Base-by-base conservation (phyloP, 495 filamentous ascomycete genomes). In the Glarea lozoyensis region DNA sequence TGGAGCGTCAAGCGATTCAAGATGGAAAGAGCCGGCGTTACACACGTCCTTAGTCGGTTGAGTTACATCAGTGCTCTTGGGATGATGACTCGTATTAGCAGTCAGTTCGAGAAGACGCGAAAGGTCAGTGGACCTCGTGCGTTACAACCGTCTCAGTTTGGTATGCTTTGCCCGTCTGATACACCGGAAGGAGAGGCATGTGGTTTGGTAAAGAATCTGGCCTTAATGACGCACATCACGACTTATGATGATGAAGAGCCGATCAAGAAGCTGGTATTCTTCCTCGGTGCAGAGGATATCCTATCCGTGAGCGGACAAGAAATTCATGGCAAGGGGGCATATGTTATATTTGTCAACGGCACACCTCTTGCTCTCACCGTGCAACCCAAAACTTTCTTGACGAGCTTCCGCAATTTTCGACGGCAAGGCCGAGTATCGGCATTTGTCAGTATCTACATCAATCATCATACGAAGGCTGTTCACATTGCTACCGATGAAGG, bases 11-110 rank as follows among this genome's bases (percentile, higher is more conserved):
- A 92, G 60, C 86, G 93, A 59, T 97, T 97, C 68, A 86, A 87
- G 61, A 99, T 97, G 92, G 89, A 95, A 56, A 75, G 92, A 60
- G 92, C 92, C 16, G 92, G 92, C 54, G 88, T 99, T 9, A 94
- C 92, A 2, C 92, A 99, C 61, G 88, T 99, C 42, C 70, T 99
- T 13, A 96, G 89, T 65, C 78, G 92, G 32, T 67, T 97, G 34
- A 96, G 88, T 60, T 99, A 95, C 56, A 95, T 97, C 64, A 86
- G 84, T 52, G 93, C 93, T 10, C 73, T 99, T n/a, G 93, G 93
- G 43, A 97, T 97, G 93, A 97, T 99, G 93, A 97, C 93, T 10
- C 79, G 92, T 53, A 97, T 97, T 52, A 89, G 80, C 65, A 93
- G 85, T 75, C 92, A 97, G 66, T 97, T 99, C 58, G 92, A 97